Evolutionary conservation across 441 rosid species (phyloP), one percentile per base, ranked within the genome.

Genomic region (Melastoma candidum): DNA sequence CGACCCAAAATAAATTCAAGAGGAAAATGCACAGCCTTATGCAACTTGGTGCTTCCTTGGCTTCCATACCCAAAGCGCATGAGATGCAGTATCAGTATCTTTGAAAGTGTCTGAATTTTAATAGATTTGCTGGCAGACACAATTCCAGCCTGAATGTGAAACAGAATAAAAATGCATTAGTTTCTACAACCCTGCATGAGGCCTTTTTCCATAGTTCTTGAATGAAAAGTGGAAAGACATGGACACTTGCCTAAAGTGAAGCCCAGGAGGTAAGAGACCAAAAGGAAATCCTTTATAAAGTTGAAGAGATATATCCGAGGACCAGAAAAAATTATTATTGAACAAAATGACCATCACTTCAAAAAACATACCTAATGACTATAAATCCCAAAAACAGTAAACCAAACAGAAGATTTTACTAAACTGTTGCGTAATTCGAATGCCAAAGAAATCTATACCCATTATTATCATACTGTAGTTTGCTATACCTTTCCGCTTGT

Each of bases 61-160:
- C 74, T 84, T 71, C 93, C 98, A 54, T 88, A 92, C 63, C 85
- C 72, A 74, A 93, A 93, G n/a, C 98, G 95, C 92, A 73, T 88
- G 27, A 93, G 71, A 66, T 93, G 98, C 75, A 93, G 69, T 63
- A 93, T 86, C 95, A 93, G 74, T 67, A 93, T 73, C 80, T 82
- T 86, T 10, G 98, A 79, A 58, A 86, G 94, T 5, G 72, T 78
- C 68, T 82, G 83, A 66, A 93, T 88, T 77, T 84, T 70, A 55
- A 86, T 73, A 9, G 80, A 76, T 75, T 93, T 93, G 55, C 71
- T 86, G 47, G 98, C 98, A 70, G 83, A 71, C 69, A 92, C 98
- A 26, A 76, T 65, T 61, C 81, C 85, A 63, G 79, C 85, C 97
- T 86, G 82, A 29, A 58, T 46, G 29, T 48, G 7, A 29, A 29